phyloP scores from a whole-genome alignment of 805 yeast genomes.

The Pichia sporocuriosa region DNA sequence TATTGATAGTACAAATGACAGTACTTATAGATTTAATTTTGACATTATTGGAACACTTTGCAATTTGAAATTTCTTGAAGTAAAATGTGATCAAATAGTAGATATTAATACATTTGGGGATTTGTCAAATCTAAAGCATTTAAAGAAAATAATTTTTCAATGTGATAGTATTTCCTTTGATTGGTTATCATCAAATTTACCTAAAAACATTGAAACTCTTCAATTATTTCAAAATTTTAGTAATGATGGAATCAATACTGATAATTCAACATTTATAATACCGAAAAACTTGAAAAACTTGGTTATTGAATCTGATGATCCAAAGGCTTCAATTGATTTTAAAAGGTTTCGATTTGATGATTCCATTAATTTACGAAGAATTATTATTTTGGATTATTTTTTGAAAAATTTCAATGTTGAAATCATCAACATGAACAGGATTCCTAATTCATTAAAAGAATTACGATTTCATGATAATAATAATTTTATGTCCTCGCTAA shows the following conservation, averaged over 20 bases:
- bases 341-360: not conserved
- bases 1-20: constrained; percentile 1
- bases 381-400: not conserved
- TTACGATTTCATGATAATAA: constrained; percentile 4
- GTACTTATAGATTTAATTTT: not conserved
- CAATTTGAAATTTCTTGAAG: not conserved
- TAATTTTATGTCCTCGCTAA: not conserved
- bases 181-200: constrained; percentile 1
- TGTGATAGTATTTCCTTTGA: not conserved
- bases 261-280: not conserved
- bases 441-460: constrained; percentile 1
- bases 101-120: not conserved
- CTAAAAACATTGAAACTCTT: not conserved
- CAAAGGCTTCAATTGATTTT: not conserved
- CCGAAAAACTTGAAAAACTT: not conserved
- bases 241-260: not conserved
- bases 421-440: not conserved
- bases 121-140: not conserved
- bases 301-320: constrained; percentile 3
- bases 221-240: not conserved
- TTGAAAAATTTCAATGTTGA: not conserved
- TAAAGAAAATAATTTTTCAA: not conserved
- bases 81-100: not conserved
- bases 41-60: not conserved
- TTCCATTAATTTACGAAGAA: not conserved